Evolutionary conservation across 2,329 filamentous ascomycete genomes (phyloP).

Genomic region (Pseudocercospora crystallina): DNA sequence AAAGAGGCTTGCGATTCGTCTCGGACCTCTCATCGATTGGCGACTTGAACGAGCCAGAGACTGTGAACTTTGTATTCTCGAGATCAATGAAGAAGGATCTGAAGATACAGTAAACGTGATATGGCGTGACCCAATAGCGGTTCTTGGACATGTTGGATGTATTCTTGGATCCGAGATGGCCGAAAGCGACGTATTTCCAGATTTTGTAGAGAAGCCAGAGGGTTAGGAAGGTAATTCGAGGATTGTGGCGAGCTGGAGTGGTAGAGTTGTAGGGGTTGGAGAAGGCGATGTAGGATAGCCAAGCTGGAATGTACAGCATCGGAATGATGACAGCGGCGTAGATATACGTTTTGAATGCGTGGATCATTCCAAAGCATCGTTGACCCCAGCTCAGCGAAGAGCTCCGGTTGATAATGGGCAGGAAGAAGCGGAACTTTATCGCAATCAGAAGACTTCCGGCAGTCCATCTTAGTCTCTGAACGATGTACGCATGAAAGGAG

Average conservation of each 20-base stretch:
- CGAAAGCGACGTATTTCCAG: slow-evolving; percentile 7
- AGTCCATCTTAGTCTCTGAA: slow-evolving; percentile 57
- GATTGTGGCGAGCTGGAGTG: neutral
- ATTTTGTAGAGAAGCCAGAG: slow-evolving; percentile 1
- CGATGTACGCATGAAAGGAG: slow-evolving; percentile 56
- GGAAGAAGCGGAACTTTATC: neutral
- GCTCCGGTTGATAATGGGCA: neutral
- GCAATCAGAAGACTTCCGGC: slow-evolving; percentile 1
- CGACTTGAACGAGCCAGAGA: slow-evolving; percentile 11
- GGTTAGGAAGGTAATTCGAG: neutral
- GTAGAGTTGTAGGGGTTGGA: too few species aligned
- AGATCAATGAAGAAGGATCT: slow-evolving; percentile 1
- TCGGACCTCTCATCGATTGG: slow-evolving; percentile 9
- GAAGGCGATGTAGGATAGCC: too few species aligned
- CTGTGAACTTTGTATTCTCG: slow-evolving; percentile 9
- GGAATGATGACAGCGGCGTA: neutral
- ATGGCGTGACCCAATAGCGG: slow-evolving; percentile 7
- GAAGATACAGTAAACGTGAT: slow-evolving; percentile 2
- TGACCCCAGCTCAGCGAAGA: neutral
- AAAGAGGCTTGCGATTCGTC: neutral
- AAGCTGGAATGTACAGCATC: neutral
- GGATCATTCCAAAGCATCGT: neutral
- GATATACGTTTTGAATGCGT: slow-evolving; percentile 6
- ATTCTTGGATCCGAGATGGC: slow-evolving; percentile 4
- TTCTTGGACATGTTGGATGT: slow-evolving; percentile 7